phyloP scores from a whole-genome alignment of 2,329 filamentous ascomycete genomes.

The Plectosphaerella plurivora region DNA sequence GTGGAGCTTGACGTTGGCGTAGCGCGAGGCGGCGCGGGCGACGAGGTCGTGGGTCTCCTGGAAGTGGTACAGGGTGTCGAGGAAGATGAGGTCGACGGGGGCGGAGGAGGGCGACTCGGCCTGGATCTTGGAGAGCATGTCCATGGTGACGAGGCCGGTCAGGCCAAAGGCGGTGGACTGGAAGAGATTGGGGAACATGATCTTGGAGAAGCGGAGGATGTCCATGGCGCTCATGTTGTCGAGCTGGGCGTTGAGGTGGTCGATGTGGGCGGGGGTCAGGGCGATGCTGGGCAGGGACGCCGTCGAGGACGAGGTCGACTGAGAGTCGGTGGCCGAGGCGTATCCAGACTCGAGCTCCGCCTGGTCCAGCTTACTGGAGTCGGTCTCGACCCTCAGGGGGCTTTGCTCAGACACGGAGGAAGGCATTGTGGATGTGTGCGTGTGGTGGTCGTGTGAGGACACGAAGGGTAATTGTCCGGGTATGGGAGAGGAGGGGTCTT shows the following conservation, averaged over 20 bases:
- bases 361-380: conserved; percentile 34
- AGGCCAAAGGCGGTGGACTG: conserved; percentile 82
- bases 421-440: conserved; percentile 29
- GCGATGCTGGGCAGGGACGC: conserved; percentile 70
- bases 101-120: conserved; percentile 55
- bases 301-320: conserved; percentile 49
- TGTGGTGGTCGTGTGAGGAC: conserved; percentile 13
- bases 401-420: conserved; percentile 19
- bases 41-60: conserved; percentile 70
- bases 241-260: conserved; percentile 86
- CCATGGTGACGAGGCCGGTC: conserved; percentile 75
- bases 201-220: conserved; percentile 86
- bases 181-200: conserved; percentile 83
- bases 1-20: conserved; percentile 77
- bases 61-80: conserved; percentile 83
- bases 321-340: conserved; percentile 42
- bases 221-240: conserved; percentile 86
- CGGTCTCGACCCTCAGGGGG: conserved; percentile 26
- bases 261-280: conserved; percentile 83
- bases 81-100: conserved; percentile 67
- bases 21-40: conserved; percentile 68
- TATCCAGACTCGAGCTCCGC: conserved; percentile 76
- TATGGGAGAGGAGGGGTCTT: conserved; percentile 3
- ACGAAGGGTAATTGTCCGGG: not conserved
- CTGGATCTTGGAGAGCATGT: conserved; percentile 77